A percentile compares a stretch with the other conserved stretches of the same genome.
Conservation (phyloP, 2,329 filamentous ascomycete genomes). For the Aspergillus cejpii region DNA sequence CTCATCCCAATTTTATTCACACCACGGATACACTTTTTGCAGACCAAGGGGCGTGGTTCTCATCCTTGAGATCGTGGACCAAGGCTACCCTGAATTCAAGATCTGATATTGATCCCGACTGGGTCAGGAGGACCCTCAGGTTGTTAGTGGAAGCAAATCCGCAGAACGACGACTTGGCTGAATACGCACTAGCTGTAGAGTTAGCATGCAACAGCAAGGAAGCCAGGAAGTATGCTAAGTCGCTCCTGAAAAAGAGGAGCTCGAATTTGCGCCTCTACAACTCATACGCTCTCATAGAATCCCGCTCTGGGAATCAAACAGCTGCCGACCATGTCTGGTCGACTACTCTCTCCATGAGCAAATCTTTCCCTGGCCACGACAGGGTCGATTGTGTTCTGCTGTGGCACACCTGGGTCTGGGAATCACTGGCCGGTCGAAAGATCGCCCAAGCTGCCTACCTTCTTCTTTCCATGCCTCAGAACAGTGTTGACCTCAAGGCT, state of each 20-base stretch:
- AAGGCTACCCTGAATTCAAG: slow-evolving; percentile 20
- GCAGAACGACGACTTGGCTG: slow-evolving; percentile 51
- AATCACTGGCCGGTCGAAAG: slow-evolving; percentile 49
- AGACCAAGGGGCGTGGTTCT: slow-evolving; percentile 44
- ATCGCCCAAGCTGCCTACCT: slow-evolving; percentile 32
- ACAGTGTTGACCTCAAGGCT: slow-evolving; percentile 28
- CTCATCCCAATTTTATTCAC: slow-evolving; percentile 33
- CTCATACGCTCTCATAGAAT: slow-evolving; percentile 69
- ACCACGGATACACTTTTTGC: slow-evolving; percentile 53
- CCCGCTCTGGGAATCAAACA: slow-evolving; percentile 49
- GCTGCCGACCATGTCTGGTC: slow-evolving; percentile 59
- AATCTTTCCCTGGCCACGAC: slow-evolving; percentile 32
- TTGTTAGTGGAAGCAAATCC: slow-evolving; percentile 47
- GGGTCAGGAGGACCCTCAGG: slow-evolving; percentile 51
- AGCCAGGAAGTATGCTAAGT: slow-evolving; percentile 65
- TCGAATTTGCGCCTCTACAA: slow-evolving; percentile 66
- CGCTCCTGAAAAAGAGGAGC: slow-evolving; percentile 61
- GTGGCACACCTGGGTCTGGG: slow-evolving; percentile 61
- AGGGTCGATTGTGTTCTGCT: slow-evolving; percentile 42
- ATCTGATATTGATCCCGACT: slow-evolving; percentile 39
- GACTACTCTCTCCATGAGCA: slow-evolving; percentile 57
- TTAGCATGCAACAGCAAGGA: slow-evolving; percentile 48
- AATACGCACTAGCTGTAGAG: slow-evolving; percentile 65
- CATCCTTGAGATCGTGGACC: slow-evolving; percentile 31
- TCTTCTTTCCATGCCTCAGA: slow-evolving; percentile 38